Conservation (phyloP, 2,329 filamentous ascomycete genomes). For the Fusarium virguliforme region DNA sequence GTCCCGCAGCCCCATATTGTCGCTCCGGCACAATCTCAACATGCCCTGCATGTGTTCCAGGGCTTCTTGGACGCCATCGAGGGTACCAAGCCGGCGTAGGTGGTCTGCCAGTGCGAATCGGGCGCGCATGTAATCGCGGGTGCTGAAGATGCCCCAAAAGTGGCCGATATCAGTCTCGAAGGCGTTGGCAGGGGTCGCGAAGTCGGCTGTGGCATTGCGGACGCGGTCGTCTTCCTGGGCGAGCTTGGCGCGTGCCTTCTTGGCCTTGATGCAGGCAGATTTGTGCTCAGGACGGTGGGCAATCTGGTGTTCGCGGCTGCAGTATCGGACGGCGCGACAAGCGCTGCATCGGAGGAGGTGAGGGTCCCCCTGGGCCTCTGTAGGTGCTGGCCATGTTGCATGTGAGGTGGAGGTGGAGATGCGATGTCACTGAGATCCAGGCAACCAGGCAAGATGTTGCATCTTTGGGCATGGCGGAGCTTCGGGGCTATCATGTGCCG, state of each 20-base stretch:
- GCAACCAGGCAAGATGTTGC: too few species aligned
- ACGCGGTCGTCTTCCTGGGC: slow-evolving; percentile 56
- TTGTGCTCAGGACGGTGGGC: slow-evolving; percentile 58
- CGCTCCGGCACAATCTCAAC: slow-evolving; percentile 40
- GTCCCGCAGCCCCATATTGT: slow-evolving; percentile 47
- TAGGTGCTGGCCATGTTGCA: too few species aligned
- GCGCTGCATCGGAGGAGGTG: slow-evolving; percentile 55
- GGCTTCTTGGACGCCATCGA: slow-evolving; percentile 55
- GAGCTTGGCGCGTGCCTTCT: slow-evolving; percentile 50
- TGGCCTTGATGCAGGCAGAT: slow-evolving; percentile 58
- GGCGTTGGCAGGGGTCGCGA: slow-evolving; percentile 50
- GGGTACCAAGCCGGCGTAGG: slow-evolving; percentile 51
- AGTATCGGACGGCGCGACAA: slow-evolving; percentile 63
- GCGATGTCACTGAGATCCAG: too few species aligned
- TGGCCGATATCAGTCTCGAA: slow-evolving; percentile 57
- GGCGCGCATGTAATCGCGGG: slow-evolving; percentile 59
- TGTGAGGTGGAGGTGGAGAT: too few species aligned
- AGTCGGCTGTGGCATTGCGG: slow-evolving; percentile 51
- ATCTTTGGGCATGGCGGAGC: too few species aligned
- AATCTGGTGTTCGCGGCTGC: slow-evolving; percentile 61
- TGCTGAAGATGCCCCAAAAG: slow-evolving; percentile 59
- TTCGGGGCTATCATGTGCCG: too few species aligned
- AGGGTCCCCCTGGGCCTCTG: neutral
- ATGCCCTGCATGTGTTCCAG: slow-evolving; percentile 60
- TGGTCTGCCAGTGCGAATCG: slow-evolving; percentile 51